Conservation (phyloP, 495 filamentous ascomycete genomes). For the Lepraria neglecta region DNA sequence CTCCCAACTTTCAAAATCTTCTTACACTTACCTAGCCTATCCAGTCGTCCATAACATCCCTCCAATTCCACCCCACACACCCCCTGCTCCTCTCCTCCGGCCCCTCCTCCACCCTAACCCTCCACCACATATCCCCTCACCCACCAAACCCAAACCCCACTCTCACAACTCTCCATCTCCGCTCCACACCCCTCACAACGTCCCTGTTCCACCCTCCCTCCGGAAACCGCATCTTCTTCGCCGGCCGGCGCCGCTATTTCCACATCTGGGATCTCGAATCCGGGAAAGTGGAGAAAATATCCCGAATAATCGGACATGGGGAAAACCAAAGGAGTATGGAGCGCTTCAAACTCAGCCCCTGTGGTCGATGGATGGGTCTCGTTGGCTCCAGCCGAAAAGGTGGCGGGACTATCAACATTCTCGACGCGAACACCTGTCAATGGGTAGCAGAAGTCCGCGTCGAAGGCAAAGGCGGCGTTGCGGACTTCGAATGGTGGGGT, state of each 20-base stretch:
- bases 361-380: slow-evolving; percentile 76
- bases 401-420: slow-evolving; percentile 78
- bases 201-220: slow-evolving; percentile 62
- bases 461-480: slow-evolving; percentile 73
- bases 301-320: slow-evolving; percentile 70
- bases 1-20: slow-evolving; percentile 14
- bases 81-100: slow-evolving; percentile 87
- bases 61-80: slow-evolving; percentile 81
- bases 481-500: slow-evolving; percentile 87
- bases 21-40: slow-evolving; percentile 36
- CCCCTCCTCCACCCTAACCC: slow-evolving; percentile 70
- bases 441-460: slow-evolving; percentile 82
- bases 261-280: slow-evolving; percentile 85
- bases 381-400: slow-evolving; percentile 72
- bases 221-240: slow-evolving; percentile 68
- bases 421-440: slow-evolving; percentile 73
- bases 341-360: slow-evolving; percentile 74
- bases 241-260: slow-evolving; percentile 82
- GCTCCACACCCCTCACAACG: slow-evolving; percentile 69
- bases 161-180: slow-evolving; percentile 81
- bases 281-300: slow-evolving; percentile 71
- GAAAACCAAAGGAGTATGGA: slow-evolving; percentile 88
- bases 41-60: slow-evolving; percentile 71
- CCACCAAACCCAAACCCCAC: slow-evolving; percentile 75
- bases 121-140: slow-evolving; percentile 78